Conservation (phyloP, 345 rosid genomes). For the Firmiana major region DNA sequence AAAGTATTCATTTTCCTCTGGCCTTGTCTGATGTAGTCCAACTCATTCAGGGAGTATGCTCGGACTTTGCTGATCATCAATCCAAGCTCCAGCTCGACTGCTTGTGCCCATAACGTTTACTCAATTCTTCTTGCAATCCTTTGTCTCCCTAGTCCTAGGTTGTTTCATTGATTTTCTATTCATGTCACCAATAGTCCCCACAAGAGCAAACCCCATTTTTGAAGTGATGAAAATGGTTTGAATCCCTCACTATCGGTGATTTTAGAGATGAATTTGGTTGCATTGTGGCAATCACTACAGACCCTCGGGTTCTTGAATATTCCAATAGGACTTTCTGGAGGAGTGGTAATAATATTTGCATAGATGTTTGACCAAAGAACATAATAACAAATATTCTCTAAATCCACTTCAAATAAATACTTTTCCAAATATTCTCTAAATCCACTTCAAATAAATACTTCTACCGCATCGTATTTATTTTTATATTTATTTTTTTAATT, state of each 20-base stretch:
- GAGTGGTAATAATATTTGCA: no score
- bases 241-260: slow-evolving; percentile 34
- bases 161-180: background rate
- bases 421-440: no score
- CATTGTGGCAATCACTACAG: no score
- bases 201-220: slow-evolving; percentile 44
- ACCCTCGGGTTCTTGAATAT: no score
- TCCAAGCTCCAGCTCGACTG: background rate
- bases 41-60: background rate
- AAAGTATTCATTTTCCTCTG: background rate
- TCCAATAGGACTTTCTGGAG: no score
- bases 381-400: slow-evolving; percentile 52
- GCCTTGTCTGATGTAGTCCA: background rate
- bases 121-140: background rate
- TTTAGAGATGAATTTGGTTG: slow-evolving; percentile 23
- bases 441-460: no score
- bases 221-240: slow-evolving; percentile 50
- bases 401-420: slow-evolving; percentile 40
- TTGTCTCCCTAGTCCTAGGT: background rate
- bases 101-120: background rate
- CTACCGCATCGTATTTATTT: no score
- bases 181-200: slow-evolving; percentile 48
- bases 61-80: background rate
- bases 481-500: no score
- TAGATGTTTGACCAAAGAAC: slow-evolving; percentile 51